phyloP scores from a whole-genome alignment of 345 rosid genomes.

The Lepidium africanum region DNA sequence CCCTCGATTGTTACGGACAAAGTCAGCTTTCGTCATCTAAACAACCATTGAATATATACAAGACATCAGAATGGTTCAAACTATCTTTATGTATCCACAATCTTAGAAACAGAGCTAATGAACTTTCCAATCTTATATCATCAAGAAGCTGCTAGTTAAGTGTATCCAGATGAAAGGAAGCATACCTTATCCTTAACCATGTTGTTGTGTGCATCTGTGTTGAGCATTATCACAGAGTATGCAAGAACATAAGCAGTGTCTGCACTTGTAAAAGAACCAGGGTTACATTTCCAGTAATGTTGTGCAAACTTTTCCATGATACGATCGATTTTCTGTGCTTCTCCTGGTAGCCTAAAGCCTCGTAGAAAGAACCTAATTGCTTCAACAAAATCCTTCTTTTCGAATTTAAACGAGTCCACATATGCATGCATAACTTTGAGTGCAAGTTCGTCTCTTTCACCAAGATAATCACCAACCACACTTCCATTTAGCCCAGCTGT shows the following conservation, averaged over 20 bases:
- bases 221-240: slow-evolving; percentile 93
- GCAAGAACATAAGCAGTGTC: slow-evolving; percentile 98
- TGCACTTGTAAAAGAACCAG: slow-evolving; percentile 85
- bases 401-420: slow-evolving; percentile 80
- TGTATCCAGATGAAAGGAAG: neutral
- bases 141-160: neutral
- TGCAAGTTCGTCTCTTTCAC: slow-evolving; percentile 87
- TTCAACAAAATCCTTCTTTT: slow-evolving; percentile 70
- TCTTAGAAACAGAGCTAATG: neutral
- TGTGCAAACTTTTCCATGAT: slow-evolving; percentile 98
- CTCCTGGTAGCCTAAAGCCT: slow-evolving; percentile 96
- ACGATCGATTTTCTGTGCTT: slow-evolving; percentile 95
- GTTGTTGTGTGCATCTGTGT: slow-evolving; percentile 94
- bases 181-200: slow-evolving; percentile 97
- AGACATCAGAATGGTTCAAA: slow-evolving; percentile 24
- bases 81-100: neutral
- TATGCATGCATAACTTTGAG: slow-evolving; percentile 98
- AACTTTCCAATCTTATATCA: neutral
- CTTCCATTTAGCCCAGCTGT: slow-evolving; percentile 74
- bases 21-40: slow-evolving; percentile 93
- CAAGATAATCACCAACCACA: slow-evolving; percentile 91
- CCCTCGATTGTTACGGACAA: slow-evolving; percentile 79
- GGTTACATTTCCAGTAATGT: slow-evolving; percentile 92
- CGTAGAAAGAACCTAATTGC: slow-evolving; percentile 84
- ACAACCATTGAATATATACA: slow-evolving; percentile 22